Base-by-base conservation (phyloP, 129 eudicot genomes). In the Calendula officinalis region DNA sequence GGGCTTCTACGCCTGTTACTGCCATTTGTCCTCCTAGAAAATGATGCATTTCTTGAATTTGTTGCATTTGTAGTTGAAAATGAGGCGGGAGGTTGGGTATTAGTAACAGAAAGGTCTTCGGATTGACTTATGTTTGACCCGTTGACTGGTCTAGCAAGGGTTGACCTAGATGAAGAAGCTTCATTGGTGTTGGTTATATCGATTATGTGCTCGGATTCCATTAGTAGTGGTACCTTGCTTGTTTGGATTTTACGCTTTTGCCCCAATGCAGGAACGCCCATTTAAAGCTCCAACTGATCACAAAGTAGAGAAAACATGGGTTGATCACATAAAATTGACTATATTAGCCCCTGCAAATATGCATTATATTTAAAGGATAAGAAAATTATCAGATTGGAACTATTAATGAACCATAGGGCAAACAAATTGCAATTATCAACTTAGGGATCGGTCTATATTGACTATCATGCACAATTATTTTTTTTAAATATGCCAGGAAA, bases 1-100 rank as follows among this genome's bases (percentile, higher is more conserved):
- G 98, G 98, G 70, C 89, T 91, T 75, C 98, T 83, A 15, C 85
- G 86, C 39, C 98, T 83, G 43, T 81, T 77, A 53, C 80, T 81
- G 14, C 81, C 72, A 65, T 74, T 74, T 57, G 68, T 73, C 72
- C 98, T 83, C 63, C 98, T 81, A 53, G 72, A 44, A 53, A 79
- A 72, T 53, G 98, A 87, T 9, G 96, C 51, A 66, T 81, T 91
- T 69, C 98, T 83, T 70, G 83, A 35, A 63, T 70, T 87, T 71
- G 89, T 70, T 37, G 74, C 75, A 40, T 75, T 83, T 14, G 83
- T 56, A 37, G 80, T 39, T 59, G 91, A 73, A 61, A 75, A 51
- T 32, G 90, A 65, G 53, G 66, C 67, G 12, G 97, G 80, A 36
- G 77, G 37, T 65, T 87, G 79, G 0, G 73, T 66, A 64, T 80